These are phyloP conservation scores for Debaryomyces fabryi DNA, from an alignment of 1,139 yeast genomes.

Conservation along the genomic window DNA sequence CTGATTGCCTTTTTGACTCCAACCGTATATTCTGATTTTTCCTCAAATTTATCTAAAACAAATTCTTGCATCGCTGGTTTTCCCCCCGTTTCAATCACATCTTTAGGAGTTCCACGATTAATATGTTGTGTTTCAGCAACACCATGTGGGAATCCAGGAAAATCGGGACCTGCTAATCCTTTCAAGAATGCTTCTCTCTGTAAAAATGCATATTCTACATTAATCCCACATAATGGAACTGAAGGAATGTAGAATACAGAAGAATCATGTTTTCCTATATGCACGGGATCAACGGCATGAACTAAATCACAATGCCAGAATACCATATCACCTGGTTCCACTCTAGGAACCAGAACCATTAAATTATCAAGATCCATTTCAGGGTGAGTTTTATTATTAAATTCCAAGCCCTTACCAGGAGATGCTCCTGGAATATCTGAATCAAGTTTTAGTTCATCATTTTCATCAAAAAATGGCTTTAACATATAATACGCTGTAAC, in stretches of 20 bases:
- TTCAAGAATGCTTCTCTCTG: constrained; percentile 29
- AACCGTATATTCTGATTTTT: constrained; percentile 18
- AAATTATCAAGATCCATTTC: constrained; percentile 28
- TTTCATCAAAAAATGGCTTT: constrained; percentile 44
- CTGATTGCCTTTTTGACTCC: constrained; percentile 8
- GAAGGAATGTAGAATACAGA: constrained; percentile 26
- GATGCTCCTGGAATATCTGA: constrained; percentile 29
- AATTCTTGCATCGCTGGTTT: constrained; percentile 18
- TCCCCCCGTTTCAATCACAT: constrained; percentile 19
- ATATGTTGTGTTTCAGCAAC: constrained; percentile 26
- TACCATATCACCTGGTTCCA: constrained; percentile 45
- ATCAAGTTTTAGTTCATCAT: constrained; percentile 21
- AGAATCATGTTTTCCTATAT: constrained; percentile 28
- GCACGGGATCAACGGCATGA: constrained; percentile 50
- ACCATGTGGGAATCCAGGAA: constrained; percentile 33
- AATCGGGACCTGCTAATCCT: constrained; percentile 33
- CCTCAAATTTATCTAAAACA: constrained; percentile 16
- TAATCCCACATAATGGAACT: constrained; percentile 29
- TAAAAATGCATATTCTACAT: constrained; percentile 23
- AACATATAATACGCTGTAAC: constrained; percentile 45
- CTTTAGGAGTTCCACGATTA: constrained; percentile 19
- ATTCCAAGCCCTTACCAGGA: constrained; percentile 26
- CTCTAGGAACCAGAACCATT: constrained; percentile 36
- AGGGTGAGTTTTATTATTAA: constrained; percentile 23
- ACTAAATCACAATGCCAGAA: constrained; percentile 54